These are phyloP conservation scores for Plantago lanceolata DNA, from an alignment of 305 asterid species.

Conservation along the genomic window DNA sequence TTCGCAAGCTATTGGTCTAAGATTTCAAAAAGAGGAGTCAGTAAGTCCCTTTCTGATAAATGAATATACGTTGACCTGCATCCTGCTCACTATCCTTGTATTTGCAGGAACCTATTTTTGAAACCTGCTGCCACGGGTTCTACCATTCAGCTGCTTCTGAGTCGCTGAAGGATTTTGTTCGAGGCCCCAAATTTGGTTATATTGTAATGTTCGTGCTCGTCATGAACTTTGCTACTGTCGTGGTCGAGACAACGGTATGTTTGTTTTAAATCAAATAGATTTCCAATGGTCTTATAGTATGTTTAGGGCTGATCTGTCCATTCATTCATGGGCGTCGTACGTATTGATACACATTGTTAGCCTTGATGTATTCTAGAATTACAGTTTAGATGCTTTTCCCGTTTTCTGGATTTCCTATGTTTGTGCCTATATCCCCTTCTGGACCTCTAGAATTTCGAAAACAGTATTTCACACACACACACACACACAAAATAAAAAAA, in stretches of 20 bases:
- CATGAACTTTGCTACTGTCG: conserved; percentile 75
- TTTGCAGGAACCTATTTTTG: conserved; percentile 71
- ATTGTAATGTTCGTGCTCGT: conserved; percentile 57
- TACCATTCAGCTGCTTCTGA: conserved; percentile 69
- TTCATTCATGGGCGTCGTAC: not conserved
- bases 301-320: not conserved
- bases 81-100: conserved; percentile 24
- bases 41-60: conserved; percentile 43
- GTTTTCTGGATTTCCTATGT: not conserved
- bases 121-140: conserved; percentile 49
- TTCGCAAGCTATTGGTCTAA: conserved; percentile 78
- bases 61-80: conserved; percentile 17
- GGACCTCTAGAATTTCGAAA: not conserved
- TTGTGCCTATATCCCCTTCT: not conserved
- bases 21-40: conserved; percentile 85
- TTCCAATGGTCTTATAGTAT: conserved; percentile 8
- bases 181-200: conserved; percentile 63
- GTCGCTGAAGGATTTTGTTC: conserved; percentile 60
- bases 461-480: not conserved
- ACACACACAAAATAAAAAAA: no score
- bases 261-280: conserved; percentile 18
- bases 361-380: no score
- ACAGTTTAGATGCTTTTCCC: not conserved
- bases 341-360: not conserved
- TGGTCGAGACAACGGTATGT: conserved; percentile 86